Evolutionary conservation across 768 basidiomycete genomes (phyloP).

Genomic region (Hericium erinaceus): DNA sequence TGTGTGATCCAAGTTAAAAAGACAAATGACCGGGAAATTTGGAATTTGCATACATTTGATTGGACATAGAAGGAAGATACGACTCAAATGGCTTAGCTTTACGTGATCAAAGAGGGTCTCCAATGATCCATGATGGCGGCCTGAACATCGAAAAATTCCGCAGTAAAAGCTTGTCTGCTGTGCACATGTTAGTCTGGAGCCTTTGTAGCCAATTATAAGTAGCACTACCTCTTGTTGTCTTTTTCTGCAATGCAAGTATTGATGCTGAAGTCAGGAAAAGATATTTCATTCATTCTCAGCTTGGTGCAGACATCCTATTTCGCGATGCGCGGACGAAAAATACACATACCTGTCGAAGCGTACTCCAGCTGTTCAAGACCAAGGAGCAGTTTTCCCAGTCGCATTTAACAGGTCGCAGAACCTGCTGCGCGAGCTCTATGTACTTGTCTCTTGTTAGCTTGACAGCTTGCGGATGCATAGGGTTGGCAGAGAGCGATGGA

Average conservation of each 20-base stretch:
- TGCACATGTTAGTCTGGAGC: too few species aligned
- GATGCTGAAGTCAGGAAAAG: not conserved
- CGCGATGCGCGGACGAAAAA: slow-evolving; percentile 1
- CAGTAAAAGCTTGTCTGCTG: not conserved
- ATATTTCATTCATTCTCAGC: not conserved
- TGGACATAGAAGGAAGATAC: not conserved
- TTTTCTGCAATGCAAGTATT: not conserved
- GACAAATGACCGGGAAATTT: not conserved
- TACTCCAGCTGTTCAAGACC: slow-evolving; percentile 3
- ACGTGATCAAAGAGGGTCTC: not conserved
- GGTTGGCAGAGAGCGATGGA: not conserved
- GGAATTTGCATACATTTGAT: not conserved
- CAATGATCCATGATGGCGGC: not conserved
- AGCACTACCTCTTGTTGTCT: not conserved
- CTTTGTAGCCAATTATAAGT: not conserved
- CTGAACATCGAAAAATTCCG: not conserved
- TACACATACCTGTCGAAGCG: slow-evolving; percentile 4
- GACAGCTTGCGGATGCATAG: not conserved
- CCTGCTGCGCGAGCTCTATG: slow-evolving; percentile 15
- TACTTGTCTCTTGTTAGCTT: not conserved
- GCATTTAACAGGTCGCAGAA: slow-evolving; percentile 5
- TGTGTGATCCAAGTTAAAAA: not conserved
- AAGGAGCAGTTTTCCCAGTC: slow-evolving; percentile 3
- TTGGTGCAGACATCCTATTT: not conserved
- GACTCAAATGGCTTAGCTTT: not conserved